phyloP scores from a whole-genome alignment of 2,329 filamentous ascomycete genomes.

The Alternaria sp. region DNA sequence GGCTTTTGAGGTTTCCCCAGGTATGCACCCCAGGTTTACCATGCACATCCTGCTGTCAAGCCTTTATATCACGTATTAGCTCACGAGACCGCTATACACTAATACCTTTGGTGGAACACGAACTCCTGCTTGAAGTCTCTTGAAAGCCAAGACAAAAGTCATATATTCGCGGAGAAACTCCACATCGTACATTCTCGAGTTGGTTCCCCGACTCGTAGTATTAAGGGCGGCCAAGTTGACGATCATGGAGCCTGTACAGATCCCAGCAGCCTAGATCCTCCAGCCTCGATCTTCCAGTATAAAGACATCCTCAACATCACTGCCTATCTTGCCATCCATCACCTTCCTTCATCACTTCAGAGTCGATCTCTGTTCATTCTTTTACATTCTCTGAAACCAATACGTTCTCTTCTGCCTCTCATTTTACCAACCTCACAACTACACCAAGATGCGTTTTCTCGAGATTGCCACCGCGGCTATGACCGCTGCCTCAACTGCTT shows the following conservation, averaged over 20 bases:
- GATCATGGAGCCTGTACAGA: slow-evolving; percentile 20
- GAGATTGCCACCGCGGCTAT: slow-evolving; percentile 34
- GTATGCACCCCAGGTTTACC: slow-evolving; percentile 14
- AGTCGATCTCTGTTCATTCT: slow-evolving; percentile 32
- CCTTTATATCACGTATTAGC: slow-evolving; percentile 2
- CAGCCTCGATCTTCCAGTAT: slow-evolving; percentile 13
- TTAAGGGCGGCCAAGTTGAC: slow-evolving; percentile 26
- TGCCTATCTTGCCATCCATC: slow-evolving; percentile 2
- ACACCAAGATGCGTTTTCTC: slow-evolving; percentile 40
- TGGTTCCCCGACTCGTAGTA: slow-evolving; percentile 16
- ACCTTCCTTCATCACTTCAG: slow-evolving; percentile 14
- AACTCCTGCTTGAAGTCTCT: neutral
- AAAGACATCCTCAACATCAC: slow-evolving; percentile 12
- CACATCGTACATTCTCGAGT: slow-evolving; percentile 4
- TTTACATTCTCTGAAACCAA: slow-evolving; percentile 9
- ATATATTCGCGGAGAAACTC: slow-evolving; percentile 11
- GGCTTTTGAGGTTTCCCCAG: slow-evolving; percentile 9
- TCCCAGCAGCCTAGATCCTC: slow-evolving; percentile 5
- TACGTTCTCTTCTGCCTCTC: slow-evolving; percentile 2
- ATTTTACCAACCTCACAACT: slow-evolving; percentile 1
- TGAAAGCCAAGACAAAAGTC: slow-evolving; percentile 6
- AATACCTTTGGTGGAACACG: slow-evolving; percentile 36
- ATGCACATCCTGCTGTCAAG: slow-evolving; percentile 12
- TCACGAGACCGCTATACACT: slow-evolving; percentile 13
- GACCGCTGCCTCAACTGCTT: slow-evolving; percentile 38